Conservation (phyloP, 306 rosid species). For the Inga laurina region DNA sequence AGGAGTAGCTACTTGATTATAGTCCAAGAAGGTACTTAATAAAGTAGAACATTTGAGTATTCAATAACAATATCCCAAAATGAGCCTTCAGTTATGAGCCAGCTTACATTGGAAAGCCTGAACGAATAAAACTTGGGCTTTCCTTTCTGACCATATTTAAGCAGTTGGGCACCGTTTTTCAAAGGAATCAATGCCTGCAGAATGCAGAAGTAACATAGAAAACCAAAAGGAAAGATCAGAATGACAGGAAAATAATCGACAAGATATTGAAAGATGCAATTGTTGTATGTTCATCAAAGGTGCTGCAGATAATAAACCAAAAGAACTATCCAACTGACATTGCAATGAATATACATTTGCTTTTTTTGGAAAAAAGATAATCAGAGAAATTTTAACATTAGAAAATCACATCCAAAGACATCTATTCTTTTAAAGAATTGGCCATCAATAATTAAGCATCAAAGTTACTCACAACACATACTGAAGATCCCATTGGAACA, state of each 20-base stretch:
- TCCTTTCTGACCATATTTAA: slow-evolving; percentile 98
- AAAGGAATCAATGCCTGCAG: slow-evolving; percentile 81
- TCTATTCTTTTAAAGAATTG: background rate
- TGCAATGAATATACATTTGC: background rate
- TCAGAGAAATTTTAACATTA: background rate
- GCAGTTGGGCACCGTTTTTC: slow-evolving; percentile 93
- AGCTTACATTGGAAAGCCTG: slow-evolving; percentile 85
- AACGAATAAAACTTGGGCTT: slow-evolving; percentile 96
- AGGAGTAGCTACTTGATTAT: slow-evolving; percentile 10
- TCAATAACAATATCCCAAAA: slow-evolving; percentile 11
- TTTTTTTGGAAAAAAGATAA: background rate
- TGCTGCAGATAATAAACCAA: too few species aligned
- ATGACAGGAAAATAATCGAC: too few species aligned
- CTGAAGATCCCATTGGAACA: slow-evolving; percentile 13
- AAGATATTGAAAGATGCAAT: too few species aligned
- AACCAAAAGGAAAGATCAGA: too few species aligned
- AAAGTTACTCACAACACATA: background rate
- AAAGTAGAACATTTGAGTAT: slow-evolving; percentile 12
- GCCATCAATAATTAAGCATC: background rate
- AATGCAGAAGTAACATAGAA: background rate
- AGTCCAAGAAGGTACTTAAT: slow-evolving; percentile 16
- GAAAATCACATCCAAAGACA: slow-evolving; percentile 5
- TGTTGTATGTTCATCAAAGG: too few species aligned
- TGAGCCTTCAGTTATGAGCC: slow-evolving; percentile 31
- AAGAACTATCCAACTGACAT: slow-evolving; percentile 3